Evolutionary conservation across 352 stramenopile genomes (phyloP), one percentile per base, ranked within the genome.

Genomic region (Phytophthora pinifolia): DNA sequence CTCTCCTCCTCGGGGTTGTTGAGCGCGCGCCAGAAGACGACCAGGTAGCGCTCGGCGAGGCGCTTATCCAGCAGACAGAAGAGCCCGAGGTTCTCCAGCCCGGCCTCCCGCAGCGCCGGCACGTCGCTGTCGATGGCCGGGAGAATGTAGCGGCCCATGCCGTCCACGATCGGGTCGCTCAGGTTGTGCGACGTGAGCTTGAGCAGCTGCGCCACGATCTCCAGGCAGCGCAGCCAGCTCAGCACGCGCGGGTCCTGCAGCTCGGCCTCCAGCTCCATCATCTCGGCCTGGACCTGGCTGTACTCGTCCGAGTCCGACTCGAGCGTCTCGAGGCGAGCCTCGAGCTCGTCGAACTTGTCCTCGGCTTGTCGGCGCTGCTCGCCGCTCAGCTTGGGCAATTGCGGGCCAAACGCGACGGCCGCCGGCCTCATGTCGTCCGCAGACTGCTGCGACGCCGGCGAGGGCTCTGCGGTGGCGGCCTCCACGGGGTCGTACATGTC

Each of bases 401-500:
- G 66, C 4, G 55, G 63, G 27, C 56, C 54, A 44, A 56, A 72
- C 27, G 14, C 70, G 34, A 59, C 38, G 27, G n/a, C 30, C 45
- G 44, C n/a, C n/a, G n/a, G n/a, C n/a, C n/a, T n/a, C n/a, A n/a
- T n/a, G n/a, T n/a, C n/a, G n/a, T n/a, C n/a, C n/a, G n/a, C n/a
- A n/a, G n/a, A n/a, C n/a, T n/a, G n/a, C 13, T 27, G 22, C 22
- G 22, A 27, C 4, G 49, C 62, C 18, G 37, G 18, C 7, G 47
- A 56, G 2, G 36, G 41, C 8, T 72, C 58, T 31, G 50, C 33
- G 15, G 36, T 58, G n/a, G 20, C 41, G 39, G 55, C 65, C 45
- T 92, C 79, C 17, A 92, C 70, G 0, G 70, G 66, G 30, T 92
- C 83, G 46, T 89, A 93, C 59, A 93, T 53, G 42, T 93, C 83